Percentiles rank a stretch among this genome's conserved stretches.
These are phyloP conservation scores for Cercospora janseana DNA, from an alignment of 2,329 filamentous ascomycete species.

Conservation along the genomic window DNA sequence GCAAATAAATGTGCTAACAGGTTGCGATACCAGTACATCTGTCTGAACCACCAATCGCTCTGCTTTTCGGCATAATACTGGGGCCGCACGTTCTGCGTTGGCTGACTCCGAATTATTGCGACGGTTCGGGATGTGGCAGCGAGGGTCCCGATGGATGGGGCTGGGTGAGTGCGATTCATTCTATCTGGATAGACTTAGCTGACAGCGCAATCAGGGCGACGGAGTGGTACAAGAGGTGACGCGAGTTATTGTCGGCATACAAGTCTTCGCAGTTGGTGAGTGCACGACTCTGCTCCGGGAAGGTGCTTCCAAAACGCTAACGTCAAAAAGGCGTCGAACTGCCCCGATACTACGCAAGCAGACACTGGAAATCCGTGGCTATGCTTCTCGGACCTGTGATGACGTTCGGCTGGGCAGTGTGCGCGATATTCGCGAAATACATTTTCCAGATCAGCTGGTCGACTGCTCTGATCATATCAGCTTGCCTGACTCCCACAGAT, in stretches of 20 bases:
- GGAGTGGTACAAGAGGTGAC: slow-evolving; percentile 44
- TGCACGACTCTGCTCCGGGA: no score
- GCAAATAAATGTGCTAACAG: slow-evolving; percentile 2
- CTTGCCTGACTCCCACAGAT: slow-evolving; percentile 58
- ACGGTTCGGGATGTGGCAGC: slow-evolving; percentile 16
- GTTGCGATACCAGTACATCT: slow-evolving; percentile 41
- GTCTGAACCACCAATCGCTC: slow-evolving; percentile 50
- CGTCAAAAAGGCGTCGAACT: slow-evolving; percentile 32
- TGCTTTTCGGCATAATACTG: slow-evolving; percentile 47
- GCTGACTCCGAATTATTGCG: slow-evolving; percentile 44
- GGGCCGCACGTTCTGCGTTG: slow-evolving; percentile 44
- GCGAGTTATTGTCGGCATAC: slow-evolving; percentile 48
- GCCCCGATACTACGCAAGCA: slow-evolving; percentile 48
- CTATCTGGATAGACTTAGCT: slow-evolving; percentile 12
- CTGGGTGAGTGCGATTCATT: slow-evolving; percentile 28
- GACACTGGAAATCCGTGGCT: slow-evolving; percentile 53
- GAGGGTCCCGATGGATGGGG: slow-evolving; percentile 40
- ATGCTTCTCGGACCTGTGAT: slow-evolving; percentile 55
- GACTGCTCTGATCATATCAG: slow-evolving; percentile 52
- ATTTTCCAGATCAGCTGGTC: slow-evolving; percentile 49
- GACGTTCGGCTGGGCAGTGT: slow-evolving; percentile 50
- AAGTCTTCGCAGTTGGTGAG: slow-evolving; percentile 38
- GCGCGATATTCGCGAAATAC: slow-evolving; percentile 47
- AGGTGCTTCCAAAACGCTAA: slow-evolving; percentile 15
- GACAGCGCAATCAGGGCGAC: slow-evolving; percentile 33